Base-by-base conservation (phyloP, 768 basidiomycete genomes). In the Leucosporidium creatinivorum region DNA sequence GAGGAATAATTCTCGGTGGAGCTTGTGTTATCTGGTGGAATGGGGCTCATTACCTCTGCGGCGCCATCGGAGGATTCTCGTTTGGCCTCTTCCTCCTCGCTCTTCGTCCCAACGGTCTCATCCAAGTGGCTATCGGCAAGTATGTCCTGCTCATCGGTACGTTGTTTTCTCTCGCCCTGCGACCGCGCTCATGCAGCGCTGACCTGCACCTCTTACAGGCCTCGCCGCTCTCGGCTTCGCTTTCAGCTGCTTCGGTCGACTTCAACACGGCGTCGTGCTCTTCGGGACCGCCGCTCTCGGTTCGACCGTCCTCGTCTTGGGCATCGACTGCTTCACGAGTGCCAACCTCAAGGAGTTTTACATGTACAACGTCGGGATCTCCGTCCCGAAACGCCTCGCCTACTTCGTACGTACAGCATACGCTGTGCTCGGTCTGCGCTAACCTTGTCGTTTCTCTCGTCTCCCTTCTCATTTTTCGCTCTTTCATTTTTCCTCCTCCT, bases 1-100 rank as follows among this genome's bases (percentile, higher is more conserved):
- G 91, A 23, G 89, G 92, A 28, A 78, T 91, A 65, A 86, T 87
- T 61, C 91, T 90, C 33, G 92, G 92, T 48, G 91, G 83, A 26
- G 81, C 90, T 65, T 85, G 89, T 63, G 89, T 94, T 73, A 93
- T 97, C 81, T 92, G 93, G 77, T 94, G 88, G 88, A 89, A 92
- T 75, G 87, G 84, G 39, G 85, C 92, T 18, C 86, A 87, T 73
- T 93, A 91, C 78, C 85, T 87, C 72, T 81, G 85, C n/a, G 81
- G 81, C 1, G 82, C 82, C 1, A 80, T 87, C 82, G 89, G 88
- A 44, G 94, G 94, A 36, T 89, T 97, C 72, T 86, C 89, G 19
- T 77, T 96, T 65, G 92, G 83, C 31, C 83, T 92, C 73, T 94
- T 88, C 85, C 81, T 98, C 66, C 89, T 96, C 75, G 89, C 86